Percentiles rank a stretch among this genome's conserved stretches.
These are phyloP conservation scores for Scytalidium sp. DNA, from an alignment of 2,329 filamentous ascomycete genomes.

Conservation along the genomic window DNA sequence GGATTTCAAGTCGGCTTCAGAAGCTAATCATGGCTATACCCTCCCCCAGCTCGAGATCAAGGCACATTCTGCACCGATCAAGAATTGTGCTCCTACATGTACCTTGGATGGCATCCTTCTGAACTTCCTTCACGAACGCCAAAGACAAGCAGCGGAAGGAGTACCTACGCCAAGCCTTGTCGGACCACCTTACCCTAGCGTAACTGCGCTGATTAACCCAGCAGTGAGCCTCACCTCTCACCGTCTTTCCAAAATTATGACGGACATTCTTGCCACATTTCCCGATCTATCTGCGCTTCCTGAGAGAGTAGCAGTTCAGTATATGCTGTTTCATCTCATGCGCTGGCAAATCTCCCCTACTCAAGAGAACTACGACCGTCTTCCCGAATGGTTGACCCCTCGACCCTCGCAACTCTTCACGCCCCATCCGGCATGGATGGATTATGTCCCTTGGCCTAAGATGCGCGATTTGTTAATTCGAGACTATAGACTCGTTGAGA, in stretches of 20 bases:
- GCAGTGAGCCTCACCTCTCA: conserved; percentile 61
- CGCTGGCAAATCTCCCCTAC: conserved; percentile 82
- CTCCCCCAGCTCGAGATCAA: conserved; percentile 29
- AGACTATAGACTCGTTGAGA: conserved; percentile 44
- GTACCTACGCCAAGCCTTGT: conserved; percentile 62
- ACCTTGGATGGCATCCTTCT: conserved; percentile 76
- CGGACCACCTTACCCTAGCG: conserved; percentile 76
- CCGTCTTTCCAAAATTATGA: conserved; percentile 79
- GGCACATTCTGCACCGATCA: conserved; percentile 34
- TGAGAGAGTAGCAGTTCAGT: conserved; percentile 78
- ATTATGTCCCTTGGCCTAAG: conserved; percentile 74
- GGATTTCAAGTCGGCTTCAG: conserved; percentile 20
- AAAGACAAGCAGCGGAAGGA: conserved; percentile 63
- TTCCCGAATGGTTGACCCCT: conserved; percentile 73
- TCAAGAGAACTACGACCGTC: conserved; percentile 71
- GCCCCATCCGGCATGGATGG: conserved; percentile 77
- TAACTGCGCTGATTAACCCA: conserved; percentile 75
- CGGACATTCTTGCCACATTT: conserved; percentile 81
- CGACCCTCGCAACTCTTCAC: conserved; percentile 61
- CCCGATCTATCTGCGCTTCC: conserved; percentile 75
- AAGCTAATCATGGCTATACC: conserved; percentile 22
- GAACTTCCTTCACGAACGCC: conserved; percentile 71
- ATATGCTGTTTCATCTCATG: conserved; percentile 84
- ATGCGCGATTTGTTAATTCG: conserved; percentile 68
- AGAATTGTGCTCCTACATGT: conserved; percentile 67